These are phyloP conservation scores for Ceratocystiopsis sp. DNA, from an alignment of 2,329 filamentous ascomycete species.

Conservation along the genomic window DNA sequence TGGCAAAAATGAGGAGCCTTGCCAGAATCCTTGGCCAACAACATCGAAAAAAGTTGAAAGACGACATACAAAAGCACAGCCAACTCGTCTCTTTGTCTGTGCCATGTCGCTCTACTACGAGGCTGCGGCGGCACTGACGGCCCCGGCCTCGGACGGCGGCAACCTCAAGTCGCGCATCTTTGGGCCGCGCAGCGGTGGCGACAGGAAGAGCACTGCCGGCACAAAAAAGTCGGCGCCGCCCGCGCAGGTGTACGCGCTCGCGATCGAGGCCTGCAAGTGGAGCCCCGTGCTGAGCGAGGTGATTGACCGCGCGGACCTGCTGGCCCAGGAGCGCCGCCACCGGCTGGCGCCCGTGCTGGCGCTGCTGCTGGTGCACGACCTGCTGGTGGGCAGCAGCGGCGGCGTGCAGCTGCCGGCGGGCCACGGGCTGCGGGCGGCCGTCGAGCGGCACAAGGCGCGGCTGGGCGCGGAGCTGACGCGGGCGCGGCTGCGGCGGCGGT, in stretches of 20 bases:
- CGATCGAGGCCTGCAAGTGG: constrained; percentile 82
- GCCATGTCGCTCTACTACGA: constrained; percentile 91
- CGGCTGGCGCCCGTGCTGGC: constrained; percentile 69
- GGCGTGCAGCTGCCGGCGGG: constrained; percentile 67
- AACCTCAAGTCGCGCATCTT: constrained; percentile 82
- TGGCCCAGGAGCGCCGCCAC: constrained; percentile 44
- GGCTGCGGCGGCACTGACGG: constrained; percentile 57
- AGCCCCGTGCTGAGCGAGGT: constrained; percentile 72
- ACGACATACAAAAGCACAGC: no score
- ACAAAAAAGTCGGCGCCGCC: constrained; percentile 48
- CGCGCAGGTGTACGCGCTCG: constrained; percentile 72
- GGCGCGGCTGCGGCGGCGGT: constrained; percentile 54
- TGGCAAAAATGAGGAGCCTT: no score
- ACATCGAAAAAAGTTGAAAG: no score
- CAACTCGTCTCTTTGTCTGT: no score
- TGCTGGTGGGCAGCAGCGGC: constrained; percentile 54
- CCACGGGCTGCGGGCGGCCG: constrained; percentile 58
- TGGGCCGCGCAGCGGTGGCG: constrained; percentile 28
- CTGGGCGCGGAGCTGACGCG: constrained; percentile 71
- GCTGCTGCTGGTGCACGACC: constrained; percentile 71
- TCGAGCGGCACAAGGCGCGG: constrained; percentile 69
- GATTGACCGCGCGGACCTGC: constrained; percentile 61
- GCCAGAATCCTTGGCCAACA: no score
- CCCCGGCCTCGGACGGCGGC: constrained; percentile 47
- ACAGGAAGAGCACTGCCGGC: constrained; percentile 14